Conservation (phyloP, 2,329 filamentous ascomycete genomes). For the Verticillium klebahnii region DNA sequence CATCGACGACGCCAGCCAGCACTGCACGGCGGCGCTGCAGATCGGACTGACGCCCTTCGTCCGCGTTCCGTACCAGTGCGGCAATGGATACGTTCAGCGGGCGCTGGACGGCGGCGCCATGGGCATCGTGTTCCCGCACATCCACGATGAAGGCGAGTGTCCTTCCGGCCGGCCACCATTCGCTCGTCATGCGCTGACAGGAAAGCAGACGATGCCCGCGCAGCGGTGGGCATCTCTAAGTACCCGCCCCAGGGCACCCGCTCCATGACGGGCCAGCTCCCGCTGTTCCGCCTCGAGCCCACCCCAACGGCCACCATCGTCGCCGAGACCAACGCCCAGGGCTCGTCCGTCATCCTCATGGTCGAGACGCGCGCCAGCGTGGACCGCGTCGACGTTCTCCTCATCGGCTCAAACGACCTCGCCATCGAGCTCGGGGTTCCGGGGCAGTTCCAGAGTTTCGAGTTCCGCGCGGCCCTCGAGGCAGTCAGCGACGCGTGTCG, state of each 20-base stretch:
- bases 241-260: constrained; percentile 18
- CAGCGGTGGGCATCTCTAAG: constrained; percentile 20
- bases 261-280: constrained; percentile 18
- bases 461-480: constrained; percentile 13
- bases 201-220: constrained; percentile 16
- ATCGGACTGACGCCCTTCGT: constrained; percentile 15
- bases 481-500: constrained; percentile 12
- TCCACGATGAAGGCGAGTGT: constrained; percentile 8
- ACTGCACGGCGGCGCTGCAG: constrained; percentile 20
- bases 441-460: constrained; percentile 13
- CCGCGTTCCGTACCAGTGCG: constrained; percentile 18
- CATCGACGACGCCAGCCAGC: constrained; percentile 21
- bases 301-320: constrained; percentile 16
- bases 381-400: constrained; percentile 21
- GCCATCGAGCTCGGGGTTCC: constrained; percentile 18
- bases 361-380: constrained; percentile 20
- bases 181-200: background rate
- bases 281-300: constrained; percentile 17
- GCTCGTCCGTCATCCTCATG: constrained; percentile 20
- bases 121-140: constrained; percentile 20
- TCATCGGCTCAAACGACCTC: constrained; percentile 25
- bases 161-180: background rate
- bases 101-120: constrained; percentile 19
- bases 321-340: constrained; percentile 14
- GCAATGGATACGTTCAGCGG: constrained; percentile 19